These are phyloP conservation scores for Trichophyton benhamiae DNA, from an alignment of 2,329 filamentous ascomycete genomes.

Conservation along the genomic window DNA sequence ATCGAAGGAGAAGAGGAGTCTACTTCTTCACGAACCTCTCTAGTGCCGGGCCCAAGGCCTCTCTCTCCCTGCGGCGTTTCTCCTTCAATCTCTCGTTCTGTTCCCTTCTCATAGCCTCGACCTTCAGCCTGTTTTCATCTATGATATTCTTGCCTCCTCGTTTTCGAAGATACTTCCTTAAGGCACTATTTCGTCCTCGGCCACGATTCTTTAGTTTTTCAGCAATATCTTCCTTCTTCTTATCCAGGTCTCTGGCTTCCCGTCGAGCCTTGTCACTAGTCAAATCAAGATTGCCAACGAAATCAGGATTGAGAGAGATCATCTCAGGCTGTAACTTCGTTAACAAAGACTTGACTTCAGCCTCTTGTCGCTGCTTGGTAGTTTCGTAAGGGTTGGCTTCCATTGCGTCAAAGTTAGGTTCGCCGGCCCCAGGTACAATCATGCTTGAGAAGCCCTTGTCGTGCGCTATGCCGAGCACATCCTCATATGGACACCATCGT, in stretches of 20 bases:
- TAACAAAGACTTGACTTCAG: constrained; percentile 75
- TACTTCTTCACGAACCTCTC: constrained; percentile 55
- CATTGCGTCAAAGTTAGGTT: constrained; percentile 88
- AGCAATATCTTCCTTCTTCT: constrained; percentile 48
- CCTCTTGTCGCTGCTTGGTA: constrained; percentile 79
- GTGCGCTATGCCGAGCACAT: constrained; percentile 77
- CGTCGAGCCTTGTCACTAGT: constrained; percentile 64
- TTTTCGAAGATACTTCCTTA: constrained; percentile 83
- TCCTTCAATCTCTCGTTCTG: constrained; percentile 56
- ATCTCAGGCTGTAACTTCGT: constrained; percentile 95
- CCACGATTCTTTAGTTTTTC: constrained; percentile 60
- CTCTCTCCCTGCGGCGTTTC: constrained; percentile 52
- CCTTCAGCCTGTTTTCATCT: constrained; percentile 81
- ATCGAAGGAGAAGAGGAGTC: neutral
- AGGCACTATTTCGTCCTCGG: constrained; percentile 75
- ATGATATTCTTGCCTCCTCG: constrained; percentile 87
- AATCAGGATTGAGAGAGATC: constrained; percentile 89
- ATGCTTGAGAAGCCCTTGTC: constrained; percentile 77
- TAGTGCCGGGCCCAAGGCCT: constrained; percentile 75
- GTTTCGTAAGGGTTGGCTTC: constrained; percentile 95
- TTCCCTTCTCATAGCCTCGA: constrained; percentile 66
- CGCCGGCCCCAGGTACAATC: constrained; percentile 86
- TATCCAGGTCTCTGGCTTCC: constrained; percentile 68
- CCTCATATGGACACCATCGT: constrained; percentile 88
- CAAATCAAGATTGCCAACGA: constrained; percentile 76